These are phyloP conservation scores for Azolla pinnata DNA, from an alignment of 75 land plant species.

Conservation along the genomic window DNA sequence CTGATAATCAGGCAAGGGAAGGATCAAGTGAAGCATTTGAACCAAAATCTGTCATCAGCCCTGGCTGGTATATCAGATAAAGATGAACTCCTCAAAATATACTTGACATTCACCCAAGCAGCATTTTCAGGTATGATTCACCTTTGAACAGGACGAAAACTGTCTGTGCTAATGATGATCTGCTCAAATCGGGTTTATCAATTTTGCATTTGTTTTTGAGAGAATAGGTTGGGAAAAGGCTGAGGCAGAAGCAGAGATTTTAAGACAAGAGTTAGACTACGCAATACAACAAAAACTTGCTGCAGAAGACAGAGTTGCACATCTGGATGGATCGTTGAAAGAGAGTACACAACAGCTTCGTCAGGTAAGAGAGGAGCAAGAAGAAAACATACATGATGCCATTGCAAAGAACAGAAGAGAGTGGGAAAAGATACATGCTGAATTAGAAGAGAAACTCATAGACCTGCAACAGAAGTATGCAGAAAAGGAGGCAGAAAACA, in stretches of 20 bases:
- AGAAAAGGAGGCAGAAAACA: constrained; percentile 31
- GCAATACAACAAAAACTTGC: constrained; percentile 26
- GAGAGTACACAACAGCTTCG: constrained; percentile 52
- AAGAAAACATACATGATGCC: constrained; percentile 42
- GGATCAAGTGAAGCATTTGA: constrained; percentile 32
- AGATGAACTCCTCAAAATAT: constrained; percentile 71
- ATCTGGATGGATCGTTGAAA: constrained; percentile 53
- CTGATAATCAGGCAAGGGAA: no score
- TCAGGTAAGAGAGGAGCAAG: constrained; percentile 40
- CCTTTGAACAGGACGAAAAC: no score
- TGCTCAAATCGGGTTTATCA: not conserved
- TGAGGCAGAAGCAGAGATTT: constrained; percentile 41
- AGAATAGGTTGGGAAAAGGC: constrained; percentile 67
- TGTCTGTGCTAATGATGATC: not conserved
- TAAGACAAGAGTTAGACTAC: constrained; percentile 52
- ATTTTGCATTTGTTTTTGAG: not conserved
- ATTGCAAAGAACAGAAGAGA: constrained; percentile 32
- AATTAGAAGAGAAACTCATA: constrained; percentile 40
- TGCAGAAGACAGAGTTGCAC: constrained; percentile 38
- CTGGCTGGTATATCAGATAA: constrained; percentile 49
- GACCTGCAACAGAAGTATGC: constrained; percentile 27
- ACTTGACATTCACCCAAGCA: constrained; percentile 85
- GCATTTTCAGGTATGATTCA: constrained; percentile 75
- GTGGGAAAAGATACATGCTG: constrained; percentile 32
- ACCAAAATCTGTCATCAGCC: constrained; percentile 58